Base-by-base conservation (phyloP, 2,329 filamentous ascomycete genomes). In the Fusarium illudens region DNA sequence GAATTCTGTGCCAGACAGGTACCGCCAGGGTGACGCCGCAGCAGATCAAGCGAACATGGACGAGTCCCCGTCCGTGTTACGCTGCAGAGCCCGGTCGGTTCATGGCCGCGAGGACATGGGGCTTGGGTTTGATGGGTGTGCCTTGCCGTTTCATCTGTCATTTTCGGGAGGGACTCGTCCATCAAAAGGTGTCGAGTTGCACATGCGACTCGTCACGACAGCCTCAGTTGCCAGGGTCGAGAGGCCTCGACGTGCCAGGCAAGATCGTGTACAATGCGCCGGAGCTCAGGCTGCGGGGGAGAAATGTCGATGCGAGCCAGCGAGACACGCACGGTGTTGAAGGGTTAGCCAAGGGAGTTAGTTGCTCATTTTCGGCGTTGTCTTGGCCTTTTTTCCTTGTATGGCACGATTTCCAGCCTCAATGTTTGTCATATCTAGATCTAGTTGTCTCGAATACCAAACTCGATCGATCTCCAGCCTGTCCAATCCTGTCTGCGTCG, bases 1-100 rank as follows among this genome's bases (percentile, higher is more conserved):
- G 54, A 44, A 51, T 44, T 49, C 29, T 64, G 68, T 66, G 53
- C 58, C 37, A 68, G 58, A 54, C 58, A 60, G 42, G 48, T 49
- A 67, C 62, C 29, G 37, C 37, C 33, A 60, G 50, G 60, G 56
- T 65, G 55, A 68, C 52, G 65, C 65, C 50, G 62, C 62, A 67
- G 58, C 44, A 17, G 52, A 49, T 50, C 68, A 71, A 71, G 68
- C 68, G 68, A 71, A 68, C 36, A 50, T 42, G 46, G 39, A 54
- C 44, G 48, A 33, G 57, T 65, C 51, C 17, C 30, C 44, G 67
- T 70, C 30, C 44, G 67, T 70, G 46, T 34, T 64, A 70, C 67
- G 25, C 11, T 34, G 25, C 17, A 58, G 32, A 32, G 27, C 50
- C 54, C 33, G 53, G 34, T 70, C 39, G 44, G 46, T 51, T 36